Evolutionary conservation across 768 basidiomycete genomes (phyloP).

Genomic region (Sarcodon sp.): DNA sequence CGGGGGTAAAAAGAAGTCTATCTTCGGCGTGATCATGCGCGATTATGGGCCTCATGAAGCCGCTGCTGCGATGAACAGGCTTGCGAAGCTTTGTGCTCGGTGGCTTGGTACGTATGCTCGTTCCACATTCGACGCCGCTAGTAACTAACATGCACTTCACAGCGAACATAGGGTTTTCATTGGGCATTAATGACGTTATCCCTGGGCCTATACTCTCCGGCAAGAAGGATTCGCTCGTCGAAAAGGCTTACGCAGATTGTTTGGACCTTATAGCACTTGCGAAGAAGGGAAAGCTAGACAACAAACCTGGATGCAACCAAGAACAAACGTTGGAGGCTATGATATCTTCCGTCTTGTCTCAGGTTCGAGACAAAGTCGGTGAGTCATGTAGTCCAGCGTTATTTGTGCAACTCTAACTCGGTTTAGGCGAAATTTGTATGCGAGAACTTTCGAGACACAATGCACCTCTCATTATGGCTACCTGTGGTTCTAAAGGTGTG

Average conservation of each 20-base stretch:
- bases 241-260: slow-evolving; percentile 81
- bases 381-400: slow-evolving; percentile 22
- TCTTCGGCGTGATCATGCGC: slow-evolving; percentile 94
- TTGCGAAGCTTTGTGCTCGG: slow-evolving; percentile 91
- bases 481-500: slow-evolving; percentile 94
- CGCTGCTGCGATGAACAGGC: slow-evolving; percentile 86
- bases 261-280: slow-evolving; percentile 79
- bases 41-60: slow-evolving; percentile 96
- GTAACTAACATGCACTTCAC: slow-evolving; percentile 7
- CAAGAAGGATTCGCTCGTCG: slow-evolving; percentile 79
- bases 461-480: slow-evolving; percentile 97
- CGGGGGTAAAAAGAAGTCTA: slow-evolving; percentile 97
- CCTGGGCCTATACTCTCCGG: slow-evolving; percentile 74
- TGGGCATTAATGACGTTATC: slow-evolving; percentile 98
- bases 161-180: slow-evolving; percentile 96
- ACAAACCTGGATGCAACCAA: slow-evolving; percentile 95
- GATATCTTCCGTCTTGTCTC: slow-evolving; percentile 86
- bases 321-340: slow-evolving; percentile 96
- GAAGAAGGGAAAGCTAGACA: slow-evolving; percentile 85
- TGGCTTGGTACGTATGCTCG: slow-evolving; percentile 57
- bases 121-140: background rate
- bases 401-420: background rate
- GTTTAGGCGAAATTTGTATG: slow-evolving; percentile 61
- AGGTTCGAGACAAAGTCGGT: slow-evolving; percentile 92
- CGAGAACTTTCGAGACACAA: slow-evolving; percentile 94